phyloP scores from a whole-genome alignment of 305 asterid genomes.

The Solanum hybrid region DNA sequence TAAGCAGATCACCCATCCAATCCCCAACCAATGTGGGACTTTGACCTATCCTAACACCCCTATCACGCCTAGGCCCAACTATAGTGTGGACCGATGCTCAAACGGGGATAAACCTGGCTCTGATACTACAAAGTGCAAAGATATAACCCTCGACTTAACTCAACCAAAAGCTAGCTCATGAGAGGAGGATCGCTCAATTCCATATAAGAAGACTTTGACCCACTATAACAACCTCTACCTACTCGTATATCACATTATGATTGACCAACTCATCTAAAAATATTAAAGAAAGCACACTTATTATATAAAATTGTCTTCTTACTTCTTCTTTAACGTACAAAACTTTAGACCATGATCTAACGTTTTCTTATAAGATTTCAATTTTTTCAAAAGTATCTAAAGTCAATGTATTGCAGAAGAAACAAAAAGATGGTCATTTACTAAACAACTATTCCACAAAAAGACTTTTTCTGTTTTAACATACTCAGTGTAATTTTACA shows the following conservation, averaged over 20 bases:
- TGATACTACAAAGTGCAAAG: background rate
- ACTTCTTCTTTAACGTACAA: no score
- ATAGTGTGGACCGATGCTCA: background rate
- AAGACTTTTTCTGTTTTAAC: background rate
- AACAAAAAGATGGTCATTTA: background rate
- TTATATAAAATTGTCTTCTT: no score
- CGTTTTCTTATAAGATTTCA: no score
- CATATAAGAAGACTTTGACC: no score
- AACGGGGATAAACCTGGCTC: background rate
- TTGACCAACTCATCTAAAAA: background rate
- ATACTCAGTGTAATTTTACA: no score
- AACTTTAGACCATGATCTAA: background rate
- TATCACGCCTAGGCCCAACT: background rate
- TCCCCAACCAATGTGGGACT: background rate
- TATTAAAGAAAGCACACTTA: background rate
- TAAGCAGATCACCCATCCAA: background rate
- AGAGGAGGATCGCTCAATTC: no score
- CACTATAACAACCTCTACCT: background rate
- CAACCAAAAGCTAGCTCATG: background rate
- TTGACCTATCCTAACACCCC: background rate
- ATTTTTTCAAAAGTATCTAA: background rate
- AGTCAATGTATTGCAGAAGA: background rate
- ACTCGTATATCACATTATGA: fast-evolving
- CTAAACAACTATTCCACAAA: background rate
- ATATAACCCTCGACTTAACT: background rate